phyloP scores from a whole-genome alignment of 257 asterid genomes.

The Mitragyna speciosa region DNA sequence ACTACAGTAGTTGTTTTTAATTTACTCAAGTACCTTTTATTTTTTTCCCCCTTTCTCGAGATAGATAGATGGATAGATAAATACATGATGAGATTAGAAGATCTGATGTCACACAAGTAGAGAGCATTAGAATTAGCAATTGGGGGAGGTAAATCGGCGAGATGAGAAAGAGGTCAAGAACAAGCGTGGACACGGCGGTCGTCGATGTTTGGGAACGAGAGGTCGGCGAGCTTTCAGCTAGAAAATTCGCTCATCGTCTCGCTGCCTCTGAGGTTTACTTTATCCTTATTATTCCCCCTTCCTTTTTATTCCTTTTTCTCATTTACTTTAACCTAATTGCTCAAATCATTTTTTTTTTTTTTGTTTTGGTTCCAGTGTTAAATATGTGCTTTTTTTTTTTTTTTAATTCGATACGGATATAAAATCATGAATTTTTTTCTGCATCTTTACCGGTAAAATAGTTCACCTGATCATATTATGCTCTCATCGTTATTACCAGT shows the following conservation, averaged over 20 bases:
- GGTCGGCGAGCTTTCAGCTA: slow-evolving; percentile 64
- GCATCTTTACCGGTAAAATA: neutral
- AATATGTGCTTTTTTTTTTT: neutral
- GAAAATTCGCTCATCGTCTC: slow-evolving; percentile 65
- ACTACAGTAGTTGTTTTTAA: too few species aligned
- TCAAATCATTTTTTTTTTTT: neutral
- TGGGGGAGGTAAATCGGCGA: neutral
- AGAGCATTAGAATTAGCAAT: too few species aligned
- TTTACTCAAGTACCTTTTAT: too few species aligned
- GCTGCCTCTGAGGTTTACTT: slow-evolving; percentile 67
- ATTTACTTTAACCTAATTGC: neutral
- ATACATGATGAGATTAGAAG: too few species aligned
- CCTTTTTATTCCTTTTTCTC: too few species aligned
- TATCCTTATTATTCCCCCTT: neutral
- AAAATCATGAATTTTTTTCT: neutral
- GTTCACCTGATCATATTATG: neutral
- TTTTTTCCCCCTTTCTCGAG: too few species aligned
- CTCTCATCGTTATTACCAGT: too few species aligned
- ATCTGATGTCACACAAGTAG: too few species aligned
- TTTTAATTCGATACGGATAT: too few species aligned
- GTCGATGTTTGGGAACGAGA: slow-evolving; percentile 79
- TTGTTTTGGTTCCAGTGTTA: too few species aligned
- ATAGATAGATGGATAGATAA: too few species aligned
- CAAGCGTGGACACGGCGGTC: slow-evolving; percentile 47
- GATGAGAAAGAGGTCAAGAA: slow-evolving; percentile 45